Conservation (phyloP, 225 moss, liverwort and hornwort species). For the Neckera pumila region DNA sequence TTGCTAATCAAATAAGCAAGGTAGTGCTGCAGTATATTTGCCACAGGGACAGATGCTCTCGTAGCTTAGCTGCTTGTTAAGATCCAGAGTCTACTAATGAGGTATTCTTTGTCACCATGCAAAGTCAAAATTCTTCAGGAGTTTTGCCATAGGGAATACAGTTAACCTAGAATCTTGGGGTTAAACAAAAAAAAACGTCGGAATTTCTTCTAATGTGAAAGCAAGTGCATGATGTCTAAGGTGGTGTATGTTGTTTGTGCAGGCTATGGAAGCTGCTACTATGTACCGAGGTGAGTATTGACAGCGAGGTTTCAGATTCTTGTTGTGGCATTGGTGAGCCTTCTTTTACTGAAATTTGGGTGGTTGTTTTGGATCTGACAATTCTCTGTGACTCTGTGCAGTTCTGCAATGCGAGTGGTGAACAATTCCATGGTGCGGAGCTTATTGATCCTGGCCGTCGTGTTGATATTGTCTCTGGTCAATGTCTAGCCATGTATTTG, state of each 20-base stretch:
- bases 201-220: not conserved
- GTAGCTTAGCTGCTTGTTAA: not conserved
- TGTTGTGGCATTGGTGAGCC: not conserved
- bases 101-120: not conserved
- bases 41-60: not conserved
- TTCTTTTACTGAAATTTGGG: not conserved
- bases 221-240: not conserved
- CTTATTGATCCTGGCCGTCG: constrained; percentile 1
- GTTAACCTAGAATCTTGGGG: not conserved
- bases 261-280: constrained; percentile 41
- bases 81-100: not conserved
- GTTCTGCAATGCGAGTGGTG: constrained; percentile 19
- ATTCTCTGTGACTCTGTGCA: not conserved
- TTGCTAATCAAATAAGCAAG: not conserved
- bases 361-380: not conserved
- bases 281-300: constrained; percentile 19
- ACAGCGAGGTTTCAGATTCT: not conserved
- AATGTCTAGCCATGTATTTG: not conserved
- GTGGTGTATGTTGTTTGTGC: not conserved
- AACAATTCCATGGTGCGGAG: not conserved
- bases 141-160: not conserved
- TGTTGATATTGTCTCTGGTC: not conserved
- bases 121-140: not conserved
- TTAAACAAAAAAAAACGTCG: accelerated
- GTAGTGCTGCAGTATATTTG: not conserved